phyloP scores from a whole-genome alignment of 75 land plant genomes.

The Sequoia sempervirens region DNA sequence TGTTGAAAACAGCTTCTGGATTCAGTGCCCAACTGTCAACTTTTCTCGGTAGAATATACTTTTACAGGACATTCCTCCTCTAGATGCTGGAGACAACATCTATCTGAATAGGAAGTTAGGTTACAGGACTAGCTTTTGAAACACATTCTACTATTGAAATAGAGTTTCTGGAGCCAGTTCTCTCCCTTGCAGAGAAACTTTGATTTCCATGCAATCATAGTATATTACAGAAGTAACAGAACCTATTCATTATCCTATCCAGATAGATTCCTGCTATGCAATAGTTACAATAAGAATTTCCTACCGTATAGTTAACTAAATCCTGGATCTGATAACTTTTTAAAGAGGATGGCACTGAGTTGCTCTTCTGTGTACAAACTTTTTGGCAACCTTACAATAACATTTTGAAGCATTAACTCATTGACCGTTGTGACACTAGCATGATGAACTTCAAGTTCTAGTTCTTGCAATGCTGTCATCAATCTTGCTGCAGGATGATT shows the following conservation, averaged over 20 bases:
- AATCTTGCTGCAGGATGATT: constrained; percentile 13
- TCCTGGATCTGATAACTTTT: constrained; percentile 7
- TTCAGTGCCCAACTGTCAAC: background rate
- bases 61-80: background rate
- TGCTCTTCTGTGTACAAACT: constrained; percentile 13
- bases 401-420: constrained; percentile 14
- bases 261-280: background rate
- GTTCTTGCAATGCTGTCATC: constrained; percentile 9
- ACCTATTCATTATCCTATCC: background rate
- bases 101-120: background rate
- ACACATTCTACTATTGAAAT: background rate
- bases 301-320: background rate
- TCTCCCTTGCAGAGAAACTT: background rate
- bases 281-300: constrained; percentile 1
- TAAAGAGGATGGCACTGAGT: constrained; percentile 12
- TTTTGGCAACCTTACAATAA: constrained; percentile 8
- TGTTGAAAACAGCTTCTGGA: background rate
- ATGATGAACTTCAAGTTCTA: constrained; percentile 12
- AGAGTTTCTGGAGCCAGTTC: background rate
- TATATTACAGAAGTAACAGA: background rate
- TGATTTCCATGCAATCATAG: constrained; percentile 1
- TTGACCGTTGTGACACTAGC: constrained; percentile 11
- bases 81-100: background rate
- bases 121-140: background rate
- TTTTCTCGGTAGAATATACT: background rate